These are phyloP conservation scores for Penicillium hordei DNA, from an alignment of 2,329 filamentous ascomycete species.

Conservation along the genomic window DNA sequence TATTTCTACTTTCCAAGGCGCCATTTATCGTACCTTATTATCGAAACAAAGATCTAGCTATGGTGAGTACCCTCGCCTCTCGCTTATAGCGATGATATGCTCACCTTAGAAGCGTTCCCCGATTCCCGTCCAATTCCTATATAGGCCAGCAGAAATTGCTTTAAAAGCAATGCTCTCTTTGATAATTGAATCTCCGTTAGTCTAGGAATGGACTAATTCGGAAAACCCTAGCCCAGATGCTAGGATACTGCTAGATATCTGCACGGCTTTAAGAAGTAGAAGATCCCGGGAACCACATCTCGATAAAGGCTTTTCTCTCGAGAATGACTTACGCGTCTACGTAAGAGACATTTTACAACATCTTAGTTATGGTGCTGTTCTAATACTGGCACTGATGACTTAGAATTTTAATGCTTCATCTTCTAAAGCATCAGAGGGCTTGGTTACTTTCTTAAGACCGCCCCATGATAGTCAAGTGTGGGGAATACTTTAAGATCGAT, in stretches of 20 bases:
- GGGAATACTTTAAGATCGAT: not conserved
- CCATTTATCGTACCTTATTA: not conserved
- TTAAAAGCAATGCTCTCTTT: not conserved
- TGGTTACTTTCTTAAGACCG: not conserved
- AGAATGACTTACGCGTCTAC: not conserved
- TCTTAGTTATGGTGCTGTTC: not conserved
- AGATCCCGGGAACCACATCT: not conserved
- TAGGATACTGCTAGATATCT: not conserved
- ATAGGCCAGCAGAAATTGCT: not conserved
- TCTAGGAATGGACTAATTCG: not conserved
- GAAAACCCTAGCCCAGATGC: not conserved
- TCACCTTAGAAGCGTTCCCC: not conserved
- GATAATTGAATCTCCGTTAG: not conserved
- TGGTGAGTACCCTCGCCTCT: not conserved
- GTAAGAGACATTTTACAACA: not conserved
- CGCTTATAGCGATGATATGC: not conserved
- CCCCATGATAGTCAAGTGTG: not conserved
- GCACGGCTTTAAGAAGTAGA: not conserved
- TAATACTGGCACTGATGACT: not conserved
- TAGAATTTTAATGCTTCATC: slow-evolving; percentile 2
- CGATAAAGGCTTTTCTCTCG: not conserved
- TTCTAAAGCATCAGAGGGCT: not conserved
- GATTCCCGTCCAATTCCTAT: not conserved
- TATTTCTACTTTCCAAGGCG: not conserved
- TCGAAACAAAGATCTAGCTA: not conserved